A percentile compares a stretch with the other conserved stretches of the same genome.
Conservation (phyloP, 2,329 filamentous ascomycete species). For the Talaromyces albobiverticillius region DNA sequence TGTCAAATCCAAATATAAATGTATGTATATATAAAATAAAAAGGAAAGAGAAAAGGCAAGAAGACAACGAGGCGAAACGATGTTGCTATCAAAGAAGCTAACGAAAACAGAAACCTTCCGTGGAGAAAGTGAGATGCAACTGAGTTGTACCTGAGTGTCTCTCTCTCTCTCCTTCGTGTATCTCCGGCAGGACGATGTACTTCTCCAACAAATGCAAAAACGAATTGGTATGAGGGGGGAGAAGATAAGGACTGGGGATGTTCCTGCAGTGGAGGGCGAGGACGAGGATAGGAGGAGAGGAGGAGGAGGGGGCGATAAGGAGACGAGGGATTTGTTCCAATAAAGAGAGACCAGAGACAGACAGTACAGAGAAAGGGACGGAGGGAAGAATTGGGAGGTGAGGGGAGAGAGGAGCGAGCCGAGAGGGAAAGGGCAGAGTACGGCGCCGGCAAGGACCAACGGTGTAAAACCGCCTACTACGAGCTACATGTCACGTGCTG, state of each 20-base stretch:
- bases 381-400: neutral
- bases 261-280: neutral
- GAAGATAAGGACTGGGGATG: neutral
- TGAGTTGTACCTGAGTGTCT: neutral
- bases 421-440: neutral
- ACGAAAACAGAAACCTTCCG: neutral
- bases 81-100: neutral
- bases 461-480: slow-evolving; percentile 17
- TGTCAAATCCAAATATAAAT: neutral
- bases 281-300: neutral
- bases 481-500: slow-evolving; percentile 33
- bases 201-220: slow-evolving; percentile 8
- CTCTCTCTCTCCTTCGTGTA: neutral
- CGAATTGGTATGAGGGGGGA: slow-evolving; percentile 7
- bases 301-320: neutral
- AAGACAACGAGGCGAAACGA: neutral
- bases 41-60: neutral
- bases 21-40: neutral
- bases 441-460: slow-evolving; percentile 18
- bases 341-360: neutral
- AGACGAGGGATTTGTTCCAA: neutral
- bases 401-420: neutral
- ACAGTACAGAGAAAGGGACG: neutral
- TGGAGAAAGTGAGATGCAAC: too few relatives aligned
- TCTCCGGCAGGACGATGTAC: slow-evolving; percentile 19